phyloP scores from a whole-genome alignment of 306 rosid genomes.

The Trifolium pratense region DNA sequence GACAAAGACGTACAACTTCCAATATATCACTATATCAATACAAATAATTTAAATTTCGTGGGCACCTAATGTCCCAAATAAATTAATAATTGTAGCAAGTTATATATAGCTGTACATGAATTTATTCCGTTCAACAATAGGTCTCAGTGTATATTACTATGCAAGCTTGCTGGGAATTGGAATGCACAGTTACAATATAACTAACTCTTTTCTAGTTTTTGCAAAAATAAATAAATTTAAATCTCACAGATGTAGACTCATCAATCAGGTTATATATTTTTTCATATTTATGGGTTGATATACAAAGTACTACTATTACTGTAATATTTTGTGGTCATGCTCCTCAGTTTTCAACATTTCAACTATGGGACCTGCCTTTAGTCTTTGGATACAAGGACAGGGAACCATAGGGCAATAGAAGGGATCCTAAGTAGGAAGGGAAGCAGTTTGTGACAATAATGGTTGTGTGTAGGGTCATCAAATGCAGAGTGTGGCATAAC shows the following conservation, averaged over 20 bases:
- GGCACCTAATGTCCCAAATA: background rate
- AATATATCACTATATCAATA: background rate
- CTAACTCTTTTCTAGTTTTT: slow-evolving; percentile 31
- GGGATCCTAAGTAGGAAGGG: slow-evolving; percentile 57
- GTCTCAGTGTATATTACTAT: slow-evolving; percentile 27
- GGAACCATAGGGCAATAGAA: slow-evolving; percentile 55
- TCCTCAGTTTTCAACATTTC: slow-evolving; percentile 7
- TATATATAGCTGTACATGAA: slow-evolving; percentile 8
- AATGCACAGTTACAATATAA: slow-evolving; percentile 43
- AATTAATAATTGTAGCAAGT: slow-evolving; percentile 28
- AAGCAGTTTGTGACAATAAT: slow-evolving; percentile 56
- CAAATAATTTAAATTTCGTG: background rate
- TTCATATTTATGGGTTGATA: slow-evolving; percentile 37
- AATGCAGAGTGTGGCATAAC: slow-evolving; percentile 42
- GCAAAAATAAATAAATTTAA: background rate
- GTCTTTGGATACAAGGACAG: slow-evolving; percentile 49
- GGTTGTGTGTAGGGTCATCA: slow-evolving; percentile 49
- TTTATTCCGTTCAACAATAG: slow-evolving; percentile 11
- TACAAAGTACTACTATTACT: slow-evolving; percentile 27
- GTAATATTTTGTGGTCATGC: slow-evolving; percentile 39
- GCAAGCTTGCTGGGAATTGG: slow-evolving; percentile 40
- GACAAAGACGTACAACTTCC: background rate
- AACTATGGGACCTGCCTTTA: slow-evolving; percentile 40
- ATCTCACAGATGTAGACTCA: slow-evolving; percentile 37
- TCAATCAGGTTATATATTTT: slow-evolving; percentile 32